Evolutionary conservation across 352 stramenopile species (phyloP).

Genomic region (Phytophthora cactorum): DNA sequence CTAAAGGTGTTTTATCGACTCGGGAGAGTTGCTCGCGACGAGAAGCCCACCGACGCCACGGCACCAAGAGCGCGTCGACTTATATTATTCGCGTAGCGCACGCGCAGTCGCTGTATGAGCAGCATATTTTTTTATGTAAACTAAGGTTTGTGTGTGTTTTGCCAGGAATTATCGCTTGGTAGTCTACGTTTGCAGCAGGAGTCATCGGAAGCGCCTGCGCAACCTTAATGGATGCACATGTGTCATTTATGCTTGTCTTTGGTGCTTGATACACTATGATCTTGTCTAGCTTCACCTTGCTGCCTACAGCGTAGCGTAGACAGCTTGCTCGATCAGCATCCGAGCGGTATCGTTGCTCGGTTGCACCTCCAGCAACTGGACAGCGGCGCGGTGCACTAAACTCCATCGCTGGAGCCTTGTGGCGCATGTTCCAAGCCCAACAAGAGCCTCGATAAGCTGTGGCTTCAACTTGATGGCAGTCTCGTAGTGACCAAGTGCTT

Average conservation of each 20-base stretch:
- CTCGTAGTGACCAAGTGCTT: conserved; percentile 66
- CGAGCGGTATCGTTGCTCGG: conserved; percentile 69
- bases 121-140: conserved; percentile 34
- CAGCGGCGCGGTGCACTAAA: conserved; percentile 57
- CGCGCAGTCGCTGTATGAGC: conserved; percentile 22
- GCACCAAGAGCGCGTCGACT: conserved; percentile 15
- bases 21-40: conserved; percentile 20
- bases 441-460: conserved; percentile 72
- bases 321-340: conserved; percentile 71
- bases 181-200: conserved; percentile 13
- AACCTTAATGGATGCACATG: conserved; percentile 28
- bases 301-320: conserved; percentile 55
- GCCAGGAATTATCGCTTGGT: conserved; percentile 18
- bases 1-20: conserved; percentile 30
- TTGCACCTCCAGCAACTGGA: conserved; percentile 65
- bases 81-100: conserved; percentile 41
- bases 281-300: neutral
- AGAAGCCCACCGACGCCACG: conserved; percentile 17
- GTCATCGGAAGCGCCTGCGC: conserved; percentile 33
- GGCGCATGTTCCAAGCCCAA: conserved; percentile 76
- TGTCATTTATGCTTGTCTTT: no score
- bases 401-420: conserved; percentile 71
- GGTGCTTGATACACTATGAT: no score
- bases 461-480: conserved; percentile 71
- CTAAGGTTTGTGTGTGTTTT: conserved; percentile 33